phyloP scores from a whole-genome alignment of 176 grass and related monocot species.

The Triticum aestivum region IWGSC_CS_RefSeq_v2.1 NC_057805.1:63236589-63237088 shows the following conservation, averaged over 20 bases:
- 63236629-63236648: not conserved
- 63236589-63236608: not conserved
- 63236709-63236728: not conserved
- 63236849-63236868: not conserved
- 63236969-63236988: no score
- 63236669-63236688: not conserved
- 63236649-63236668: constrained; percentile 1
- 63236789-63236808: not conserved
- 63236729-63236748: not conserved
- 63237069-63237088: no score
- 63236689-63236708: not conserved
- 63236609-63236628: not conserved
- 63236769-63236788: constrained; percentile 1
- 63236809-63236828: not conserved
- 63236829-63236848: not conserved
- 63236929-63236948: not conserved
- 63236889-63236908: not conserved
- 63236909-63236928: not conserved
- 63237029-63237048: no score
- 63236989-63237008: no score
- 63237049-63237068: no score
- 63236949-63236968: not conserved
- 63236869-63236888: not conserved
- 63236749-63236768: not conserved
- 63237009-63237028: no score